Evolutionary conservation across 495 filamentous ascomycete species (phyloP).

Genomic region (Cercophora newfieldiana): DNA sequence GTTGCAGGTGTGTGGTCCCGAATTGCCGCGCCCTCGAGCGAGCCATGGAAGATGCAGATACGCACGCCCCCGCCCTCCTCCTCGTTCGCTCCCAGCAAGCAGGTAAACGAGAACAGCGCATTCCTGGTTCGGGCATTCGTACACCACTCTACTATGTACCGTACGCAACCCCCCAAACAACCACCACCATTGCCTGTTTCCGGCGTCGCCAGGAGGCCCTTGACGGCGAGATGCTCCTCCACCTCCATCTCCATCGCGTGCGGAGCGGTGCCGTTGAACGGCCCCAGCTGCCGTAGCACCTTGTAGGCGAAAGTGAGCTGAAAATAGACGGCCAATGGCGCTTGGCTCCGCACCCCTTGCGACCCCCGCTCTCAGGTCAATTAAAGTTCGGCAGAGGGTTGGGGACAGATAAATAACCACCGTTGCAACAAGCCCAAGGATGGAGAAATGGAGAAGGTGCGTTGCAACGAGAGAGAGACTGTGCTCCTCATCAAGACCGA

Average conservation of each 20-base stretch:
- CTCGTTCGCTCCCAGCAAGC: neutral
- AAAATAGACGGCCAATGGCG: conserved; percentile 17
- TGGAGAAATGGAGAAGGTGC: too few relatives aligned
- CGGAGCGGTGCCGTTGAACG: conserved; percentile 16
- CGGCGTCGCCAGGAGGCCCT: neutral
- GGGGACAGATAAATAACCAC: conserved; percentile 1
- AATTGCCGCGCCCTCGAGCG: too few relatives aligned
- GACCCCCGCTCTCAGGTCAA: conserved; percentile 10
- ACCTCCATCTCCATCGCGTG: neutral
- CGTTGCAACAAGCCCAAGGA: neutral
- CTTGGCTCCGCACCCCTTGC: neutral
- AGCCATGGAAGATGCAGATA: too few relatives aligned
- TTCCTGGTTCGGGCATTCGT: conserved; percentile 8
- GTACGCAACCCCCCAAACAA: too few relatives aligned
- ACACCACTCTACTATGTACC: too few relatives aligned
- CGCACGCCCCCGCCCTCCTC: too few relatives aligned
- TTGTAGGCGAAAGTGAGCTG: conserved; percentile 11
- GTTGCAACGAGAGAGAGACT: too few relatives aligned
- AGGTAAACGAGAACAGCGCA: neutral
- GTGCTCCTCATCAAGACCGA: neutral
- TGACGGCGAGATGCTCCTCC: neutral
- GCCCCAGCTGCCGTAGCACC: conserved; percentile 11
- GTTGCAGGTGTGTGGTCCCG: too few relatives aligned
- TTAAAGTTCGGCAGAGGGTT: conserved; percentile 13
- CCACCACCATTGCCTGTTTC: neutral